Base-by-base conservation (phyloP, 78 protist genomes). In the Dictyostelium firmibasis region DNA sequence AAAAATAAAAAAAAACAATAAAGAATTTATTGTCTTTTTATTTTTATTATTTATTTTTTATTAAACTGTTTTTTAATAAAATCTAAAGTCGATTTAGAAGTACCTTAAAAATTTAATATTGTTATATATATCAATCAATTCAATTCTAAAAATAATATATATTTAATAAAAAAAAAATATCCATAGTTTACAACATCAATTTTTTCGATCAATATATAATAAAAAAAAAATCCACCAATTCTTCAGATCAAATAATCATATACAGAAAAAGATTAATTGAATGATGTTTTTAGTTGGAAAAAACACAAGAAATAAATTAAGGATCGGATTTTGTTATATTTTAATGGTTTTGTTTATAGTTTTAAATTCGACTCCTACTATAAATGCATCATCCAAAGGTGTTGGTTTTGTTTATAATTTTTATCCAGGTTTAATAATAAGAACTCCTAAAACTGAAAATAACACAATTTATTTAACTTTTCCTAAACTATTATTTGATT, bases 401-500 rank as follows among this genome's bases (percentile, higher is more conserved):
- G 20, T 38, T 72, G 79, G 44, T 3, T 29, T 70, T 27, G 50
- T 75, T 31, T 83, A 85, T 35, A 50, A 75, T 20, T 75, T 72
- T 53, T 47, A 72, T 8, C 84, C 83, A 4, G 92, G 92, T 10
- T 2, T 85, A 10, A 11, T 27, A 36, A 35, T 85, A 20, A 53
- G 27, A 41, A 27, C 70, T 3, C 75, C 75, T 2, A 33, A 79
- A 6, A 13, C 57, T 20, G 9, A 4, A 23, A 14, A 31, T 33
- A 33, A 25, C n/a, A 83, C 41, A 11, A 53, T 23, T 35, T 85
- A 75, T 85, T 36, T 85, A 53, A 35, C 84, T 4, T 85, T 85
- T 74, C 92, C 92, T 9, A 25, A 74, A 35, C 9, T 85, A 13
- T 74, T 85, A 27, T 85, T 85, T 75, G 92, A 85, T 50, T 74